Conservation (phyloP, 2,329 filamentous ascomycete genomes). For the Scytalidium lignicola region DNA sequence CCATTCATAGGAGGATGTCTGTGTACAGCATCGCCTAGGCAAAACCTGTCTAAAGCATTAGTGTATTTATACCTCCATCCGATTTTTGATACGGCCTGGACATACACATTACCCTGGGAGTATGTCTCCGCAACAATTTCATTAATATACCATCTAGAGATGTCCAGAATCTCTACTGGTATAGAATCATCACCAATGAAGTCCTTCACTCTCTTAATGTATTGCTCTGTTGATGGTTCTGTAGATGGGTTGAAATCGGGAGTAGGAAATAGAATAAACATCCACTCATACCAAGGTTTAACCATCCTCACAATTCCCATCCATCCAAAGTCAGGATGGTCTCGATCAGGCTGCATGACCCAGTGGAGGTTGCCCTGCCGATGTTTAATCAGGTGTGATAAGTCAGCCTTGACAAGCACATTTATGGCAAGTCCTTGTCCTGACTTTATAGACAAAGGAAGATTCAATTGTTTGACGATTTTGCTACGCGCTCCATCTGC, state of each 20-base stretch:
- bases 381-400: slow-evolving; percentile 40
- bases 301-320: slow-evolving; percentile 51
- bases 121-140: slow-evolving; percentile 2
- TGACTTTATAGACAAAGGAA: slow-evolving; percentile 37
- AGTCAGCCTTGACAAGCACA: slow-evolving; percentile 41
- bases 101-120: slow-evolving; percentile 1
- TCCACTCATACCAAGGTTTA: slow-evolving; percentile 56
- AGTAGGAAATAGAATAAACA: slow-evolving; percentile 46
- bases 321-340: slow-evolving; percentile 47
- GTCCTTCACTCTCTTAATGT: slow-evolving; percentile 36
- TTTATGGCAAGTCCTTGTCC: slow-evolving; percentile 43
- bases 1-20: slow-evolving; percentile 51
- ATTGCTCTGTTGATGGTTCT: slow-evolving; percentile 40
- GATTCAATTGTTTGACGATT: slow-evolving; percentile 37
- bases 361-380: slow-evolving; percentile 54
- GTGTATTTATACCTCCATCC: slow-evolving; percentile 4
- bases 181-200: slow-evolving; percentile 45
- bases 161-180: background rate
- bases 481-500: slow-evolving; percentile 45
- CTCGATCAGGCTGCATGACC: slow-evolving; percentile 47
- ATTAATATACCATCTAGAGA: slow-evolving; percentile 2
- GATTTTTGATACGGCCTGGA: no score
- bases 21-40: slow-evolving; percentile 50
- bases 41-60: slow-evolving; percentile 32
- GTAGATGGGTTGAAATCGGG: slow-evolving; percentile 29